Percentiles rank a stretch among this genome's conserved stretches.
Conservation (phyloP, 129 eudicot genomes). For the Flaveria bidentis region DNA sequence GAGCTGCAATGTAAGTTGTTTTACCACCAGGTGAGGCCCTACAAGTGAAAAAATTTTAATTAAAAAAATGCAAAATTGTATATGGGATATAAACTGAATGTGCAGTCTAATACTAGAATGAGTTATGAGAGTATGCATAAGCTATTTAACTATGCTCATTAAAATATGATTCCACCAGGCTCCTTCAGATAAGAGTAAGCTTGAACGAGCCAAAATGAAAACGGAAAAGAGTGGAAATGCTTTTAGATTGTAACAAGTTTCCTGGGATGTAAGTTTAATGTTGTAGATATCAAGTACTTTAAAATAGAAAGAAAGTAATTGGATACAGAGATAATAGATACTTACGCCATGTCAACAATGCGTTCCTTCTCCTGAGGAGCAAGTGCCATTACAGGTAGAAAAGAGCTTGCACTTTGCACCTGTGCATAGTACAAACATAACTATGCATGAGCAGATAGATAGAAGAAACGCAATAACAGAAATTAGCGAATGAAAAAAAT, state of each 20-base stretch:
- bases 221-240: not conserved
- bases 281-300: not conserved
- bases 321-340: not conserved
- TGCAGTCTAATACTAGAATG: not conserved
- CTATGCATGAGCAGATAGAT: not conserved
- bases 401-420: slow-evolving; percentile 96
- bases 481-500: not conserved
- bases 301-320: not conserved
- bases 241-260: not conserved
- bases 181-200: no score
- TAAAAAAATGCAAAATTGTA: not conserved
- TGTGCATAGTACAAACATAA: slow-evolving; percentile 32
- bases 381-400: slow-evolving; percentile 95
- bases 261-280: not conserved
- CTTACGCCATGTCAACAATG: slow-evolving; percentile 96
- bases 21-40: slow-evolving; percentile 99
- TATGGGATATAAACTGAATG: no score
- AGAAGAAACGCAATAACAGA: not conserved
- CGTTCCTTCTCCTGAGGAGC: slow-evolving; percentile 94
- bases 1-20: slow-evolving; percentile 90
- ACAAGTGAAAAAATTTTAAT: slow-evolving; percentile 17
- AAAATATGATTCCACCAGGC: not conserved
- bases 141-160: no score
- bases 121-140: not conserved
- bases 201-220: not conserved